phyloP scores from a whole-genome alignment of 768 basidiomycete species.

The Psilocybe sp. region DNA sequence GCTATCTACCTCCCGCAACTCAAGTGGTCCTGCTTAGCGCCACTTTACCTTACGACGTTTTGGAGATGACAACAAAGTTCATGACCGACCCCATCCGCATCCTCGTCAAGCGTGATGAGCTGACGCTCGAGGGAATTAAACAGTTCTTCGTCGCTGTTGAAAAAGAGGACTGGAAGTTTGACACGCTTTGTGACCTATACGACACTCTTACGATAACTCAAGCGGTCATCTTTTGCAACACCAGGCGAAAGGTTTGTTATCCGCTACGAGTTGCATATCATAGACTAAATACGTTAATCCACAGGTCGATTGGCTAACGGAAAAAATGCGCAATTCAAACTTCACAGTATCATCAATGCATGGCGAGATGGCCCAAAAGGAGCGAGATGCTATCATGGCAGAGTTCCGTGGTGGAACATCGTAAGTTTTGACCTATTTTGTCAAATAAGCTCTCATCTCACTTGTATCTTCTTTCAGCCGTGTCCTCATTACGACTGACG shows the following conservation, averaged over 20 bases:
- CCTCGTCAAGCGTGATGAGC: slow-evolving; percentile 98
- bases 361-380: slow-evolving; percentile 95
- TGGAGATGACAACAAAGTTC: slow-evolving; percentile 99
- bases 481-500: slow-evolving; percentile 93
- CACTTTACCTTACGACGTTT: slow-evolving; percentile 92
- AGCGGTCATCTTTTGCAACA: slow-evolving; percentile 99
- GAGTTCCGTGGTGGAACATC: slow-evolving; percentile 93
- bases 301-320: slow-evolving; percentile 96
- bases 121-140: slow-evolving; percentile 95
- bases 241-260: slow-evolving; percentile 79
- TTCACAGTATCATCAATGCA: slow-evolving; percentile 97
- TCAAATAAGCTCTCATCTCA: background rate
- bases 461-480: slow-evolving; percentile 48
- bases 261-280: background rate
- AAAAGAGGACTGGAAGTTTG: slow-evolving; percentile 99
- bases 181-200: slow-evolving; percentile 95
- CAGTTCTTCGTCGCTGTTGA: slow-evolving; percentile 98
- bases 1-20: slow-evolving; percentile 94
- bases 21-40: slow-evolving; percentile 97
- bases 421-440: slow-evolving; percentile 41
- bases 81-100: slow-evolving; percentile 99
- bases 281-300: slow-evolving; percentile 7
- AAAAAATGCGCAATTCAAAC: slow-evolving; percentile 98
- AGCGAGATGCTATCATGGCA: slow-evolving; percentile 94
- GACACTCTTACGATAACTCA: slow-evolving; percentile 99